Evolutionary conservation across 2,329 filamentous ascomycete genomes (phyloP), one percentile per base, ranked within the genome.

Genomic region (Diplodia intermedia): DNA sequence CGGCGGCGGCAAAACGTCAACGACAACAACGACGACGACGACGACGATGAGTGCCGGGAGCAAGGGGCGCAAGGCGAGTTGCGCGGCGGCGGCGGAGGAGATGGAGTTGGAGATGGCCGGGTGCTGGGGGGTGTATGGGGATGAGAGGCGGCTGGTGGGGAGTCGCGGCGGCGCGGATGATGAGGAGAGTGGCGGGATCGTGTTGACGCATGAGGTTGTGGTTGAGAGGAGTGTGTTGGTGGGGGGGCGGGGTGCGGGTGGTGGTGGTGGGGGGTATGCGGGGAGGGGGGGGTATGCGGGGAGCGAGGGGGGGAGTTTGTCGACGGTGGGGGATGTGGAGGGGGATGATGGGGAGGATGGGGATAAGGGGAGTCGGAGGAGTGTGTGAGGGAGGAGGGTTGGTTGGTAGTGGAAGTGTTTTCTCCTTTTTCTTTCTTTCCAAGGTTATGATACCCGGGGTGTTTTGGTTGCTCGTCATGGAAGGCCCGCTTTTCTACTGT

Each of bases 381-480:
- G 55, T 26, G 6, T 31, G 26, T n/a, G 26, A 55, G 52, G 15
- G 26, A n/a, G 15, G 29, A 0, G 29, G 18, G 18, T 4, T 4
- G 15, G 29, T 9, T 23, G 23, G 40, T 8, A 29, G 52, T n/a
- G 15, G 52, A 54, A 18, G 40, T 9, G 29, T 18, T 9, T 54
- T 54, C 9, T 18, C 2, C n/a, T 29, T 18, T 1, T 54, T 54
- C 15, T 31, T 15, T 54, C 6, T 36, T 33, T 8, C 29, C 18
- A 29, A n/a, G 29, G 52, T 54, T 54, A 54, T 54, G 52, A 54
- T 54, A 54, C 52, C 52, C 52, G 18, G 29, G 26, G 52, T 54
- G 15, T 20, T 9, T 47, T 47, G 15, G 40, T 6, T 18, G 18
- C 14, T 47, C n/a, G 18, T 6, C 43, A 43, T 47, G 18, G 7